These are phyloP conservation scores for Funneliformis mosseae DNA, from an alignment of 192 early-diverging fungal genomes.

Conservation along the genomic window DNA sequence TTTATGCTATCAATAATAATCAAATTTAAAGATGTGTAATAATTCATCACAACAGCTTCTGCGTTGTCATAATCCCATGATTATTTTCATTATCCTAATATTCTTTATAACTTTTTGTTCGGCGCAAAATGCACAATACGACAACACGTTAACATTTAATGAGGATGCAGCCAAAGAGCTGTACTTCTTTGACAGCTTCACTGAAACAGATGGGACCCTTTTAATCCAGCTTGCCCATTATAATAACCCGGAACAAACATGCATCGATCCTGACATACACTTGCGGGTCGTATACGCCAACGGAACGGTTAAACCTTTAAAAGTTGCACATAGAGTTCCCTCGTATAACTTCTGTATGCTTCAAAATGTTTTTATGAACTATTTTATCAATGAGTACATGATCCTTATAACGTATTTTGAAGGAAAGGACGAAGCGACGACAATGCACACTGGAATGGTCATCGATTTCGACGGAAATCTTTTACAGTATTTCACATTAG, in stretches of 20 bases:
- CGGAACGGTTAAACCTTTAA: neutral
- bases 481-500: neutral
- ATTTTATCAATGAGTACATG: neutral
- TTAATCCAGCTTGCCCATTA: neutral
- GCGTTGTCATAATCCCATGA: no score
- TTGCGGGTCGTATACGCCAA: neutral
- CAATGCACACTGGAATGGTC: neutral
- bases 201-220: neutral
- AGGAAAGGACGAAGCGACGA: neutral
- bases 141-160: neutral
- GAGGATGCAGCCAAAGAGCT: neutral
- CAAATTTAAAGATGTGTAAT: no score
- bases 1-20: no score
- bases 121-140: neutral
- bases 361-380: neutral
- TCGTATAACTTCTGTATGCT: neutral
- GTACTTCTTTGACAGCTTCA: neutral
- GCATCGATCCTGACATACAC: neutral
- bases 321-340: neutral
- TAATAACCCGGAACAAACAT: neutral
- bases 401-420: neutral
- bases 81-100: no score
- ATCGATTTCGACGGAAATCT: neutral
- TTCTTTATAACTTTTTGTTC: neutral
- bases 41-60: no score